phyloP scores from a whole-genome alignment of 495 filamentous ascomycete species.

The Lophium mytilinum region DNA sequence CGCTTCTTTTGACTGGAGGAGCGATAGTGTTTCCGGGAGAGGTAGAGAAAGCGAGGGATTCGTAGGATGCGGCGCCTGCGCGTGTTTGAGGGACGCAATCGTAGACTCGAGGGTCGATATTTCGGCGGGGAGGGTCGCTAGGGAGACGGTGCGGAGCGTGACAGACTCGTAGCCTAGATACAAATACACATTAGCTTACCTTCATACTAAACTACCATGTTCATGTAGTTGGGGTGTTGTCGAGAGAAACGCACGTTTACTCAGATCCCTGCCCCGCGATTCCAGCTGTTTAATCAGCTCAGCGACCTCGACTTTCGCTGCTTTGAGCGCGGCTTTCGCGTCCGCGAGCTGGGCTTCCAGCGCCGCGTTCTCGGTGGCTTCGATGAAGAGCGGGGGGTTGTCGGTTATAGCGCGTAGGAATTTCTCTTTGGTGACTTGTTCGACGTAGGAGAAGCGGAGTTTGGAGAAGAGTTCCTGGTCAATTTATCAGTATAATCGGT shows the following conservation, averaged over 20 bases:
- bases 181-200: too few relatives aligned
- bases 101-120: conserved; percentile 54
- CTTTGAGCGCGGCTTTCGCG: conserved; percentile 68
- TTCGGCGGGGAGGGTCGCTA: conserved; percentile 53
- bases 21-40: conserved; percentile 48
- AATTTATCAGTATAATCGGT: not conserved
- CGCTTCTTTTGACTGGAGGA: conserved; percentile 52
- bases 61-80: conserved; percentile 37
- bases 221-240: conserved; percentile 7
- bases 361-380: conserved; percentile 71
- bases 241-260: conserved; percentile 23
- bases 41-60: conserved; percentile 41
- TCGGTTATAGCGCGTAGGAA: conserved; percentile 72
- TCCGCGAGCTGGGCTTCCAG: conserved; percentile 61
- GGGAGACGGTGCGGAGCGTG: conserved; percentile 49
- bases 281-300: conserved; percentile 66
- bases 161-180: conserved; percentile 55
- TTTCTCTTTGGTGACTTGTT: conserved; percentile 74
- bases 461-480: conserved; percentile 82
- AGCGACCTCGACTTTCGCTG: conserved; percentile 72
- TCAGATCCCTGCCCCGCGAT: conserved; percentile 52
- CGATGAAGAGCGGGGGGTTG: conserved; percentile 78
- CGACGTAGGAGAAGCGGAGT: conserved; percentile 86
- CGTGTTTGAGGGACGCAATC: conserved; percentile 45
- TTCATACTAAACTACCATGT: too few relatives aligned